Evolutionary conservation across 2,329 filamentous ascomycete species (phyloP), one percentile per base, ranked within the genome.

Genomic region (Xylariomycetidae sp.): DNA sequence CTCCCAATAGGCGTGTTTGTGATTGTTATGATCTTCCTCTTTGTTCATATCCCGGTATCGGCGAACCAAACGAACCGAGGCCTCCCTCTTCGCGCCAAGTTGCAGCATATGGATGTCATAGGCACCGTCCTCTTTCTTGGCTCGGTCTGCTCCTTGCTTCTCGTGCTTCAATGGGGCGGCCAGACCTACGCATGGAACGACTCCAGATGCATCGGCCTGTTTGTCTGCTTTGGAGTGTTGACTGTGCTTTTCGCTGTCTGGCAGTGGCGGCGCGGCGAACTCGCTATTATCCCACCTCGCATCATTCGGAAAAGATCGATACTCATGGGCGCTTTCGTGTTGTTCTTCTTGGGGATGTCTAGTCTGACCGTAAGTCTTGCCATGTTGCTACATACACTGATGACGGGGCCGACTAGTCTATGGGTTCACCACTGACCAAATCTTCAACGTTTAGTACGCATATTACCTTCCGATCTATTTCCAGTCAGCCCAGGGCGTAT

Each of bases 101-200:
- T 50, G 3, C 5, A 27, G 4, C 30, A 38, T 6, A 35, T 50
- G 25, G 51, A 51, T 16, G 23, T 33, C 4, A 3, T 37, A 0
- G 43, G 41, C 4, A 29, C 28, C 3, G 13, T 39, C 6, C 8
- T 48, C 2, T 45, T 48, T 16, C 15, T 45, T 4, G 43, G 44
- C 6, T 25, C 57, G 4, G 58, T 66, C 6, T 44, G 62, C 16
- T 66, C 59, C 33, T 54, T 68, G 4, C 42, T 69, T 1, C 47
- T 70, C 8, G 65, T 63, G 6, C 48, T 70, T 4, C 58, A 64
- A 30, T 69, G 63, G 63, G 59, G 58, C 30, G 60, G 57, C 5
- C 48, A 45, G n/a, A 49, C 40, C n/a, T 41, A 44, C 6, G 27
- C 49, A 0, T 63, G 59, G 59, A 41, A 19, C 10, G 15, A 37